Evolutionary conservation across 2,329 filamentous ascomycete genomes (phyloP).

Genomic region (Cytospora piceicola): DNA sequence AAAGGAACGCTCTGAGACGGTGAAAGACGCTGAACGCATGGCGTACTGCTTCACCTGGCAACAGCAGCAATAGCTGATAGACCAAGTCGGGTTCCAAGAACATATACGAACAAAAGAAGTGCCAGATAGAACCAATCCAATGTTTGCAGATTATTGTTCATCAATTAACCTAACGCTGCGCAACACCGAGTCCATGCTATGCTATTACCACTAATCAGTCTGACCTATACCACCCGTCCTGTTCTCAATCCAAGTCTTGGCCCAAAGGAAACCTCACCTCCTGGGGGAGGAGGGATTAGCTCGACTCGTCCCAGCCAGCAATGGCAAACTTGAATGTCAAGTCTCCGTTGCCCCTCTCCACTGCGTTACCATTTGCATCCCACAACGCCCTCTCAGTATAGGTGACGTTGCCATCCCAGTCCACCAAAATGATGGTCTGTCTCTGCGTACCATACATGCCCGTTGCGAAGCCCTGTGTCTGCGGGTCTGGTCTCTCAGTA

Average conservation of each 20-base stretch:
- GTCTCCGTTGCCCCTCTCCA: slow-evolving; percentile 60
- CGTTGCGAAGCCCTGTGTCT: slow-evolving; percentile 52
- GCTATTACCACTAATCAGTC: background rate
- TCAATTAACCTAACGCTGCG: background rate
- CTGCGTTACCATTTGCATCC: slow-evolving; percentile 59
- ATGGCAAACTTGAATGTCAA: slow-evolving; percentile 60
- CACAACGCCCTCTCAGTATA: slow-evolving; percentile 64
- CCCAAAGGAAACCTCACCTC: background rate
- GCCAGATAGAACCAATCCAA: background rate
- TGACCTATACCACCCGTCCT: background rate
- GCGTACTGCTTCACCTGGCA: background rate
- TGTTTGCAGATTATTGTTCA: background rate
- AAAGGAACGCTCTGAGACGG: background rate
- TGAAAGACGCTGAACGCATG: background rate
- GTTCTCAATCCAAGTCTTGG: background rate
- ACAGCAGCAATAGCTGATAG: background rate
- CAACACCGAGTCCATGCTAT: slow-evolving; percentile 4
- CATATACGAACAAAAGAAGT: background rate
- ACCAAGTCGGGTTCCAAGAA: background rate
- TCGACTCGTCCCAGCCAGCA: slow-evolving; percentile 51
- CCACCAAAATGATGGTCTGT: slow-evolving; percentile 65
- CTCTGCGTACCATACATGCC: slow-evolving; percentile 69
- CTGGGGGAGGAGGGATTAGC: background rate
- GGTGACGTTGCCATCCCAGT: slow-evolving; percentile 65
- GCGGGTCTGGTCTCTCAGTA: slow-evolving; percentile 41